Base-by-base conservation (phyloP, 805 yeast genomes). In the Metschnikowia kofuensis region DNA sequence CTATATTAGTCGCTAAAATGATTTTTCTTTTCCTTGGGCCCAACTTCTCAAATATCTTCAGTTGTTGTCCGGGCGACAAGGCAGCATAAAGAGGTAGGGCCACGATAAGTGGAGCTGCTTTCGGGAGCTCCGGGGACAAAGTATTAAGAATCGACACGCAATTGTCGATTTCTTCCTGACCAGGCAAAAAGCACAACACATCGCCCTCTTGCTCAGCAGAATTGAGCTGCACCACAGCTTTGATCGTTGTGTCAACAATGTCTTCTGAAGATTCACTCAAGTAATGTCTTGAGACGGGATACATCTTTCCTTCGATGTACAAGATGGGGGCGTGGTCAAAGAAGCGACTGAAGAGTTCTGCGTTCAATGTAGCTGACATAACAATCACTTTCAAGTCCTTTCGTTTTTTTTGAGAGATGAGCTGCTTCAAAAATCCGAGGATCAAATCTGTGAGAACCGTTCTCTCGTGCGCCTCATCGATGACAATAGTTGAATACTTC, bases 381-480 rank as follows among this genome's bases (percentile, higher is more conserved):
- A 94, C 80, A 6, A 94, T 80, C 35, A 90, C 75, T 58, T 82
- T 78, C 55, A 94, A 76, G 51, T 79, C 78, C 38, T 78, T 78
- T 14, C 82, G 68, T 46, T 85, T 73, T 40, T 77, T 74, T 13
- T 67, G 55, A 0, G 59, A 46, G 10, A 86, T 59, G 35, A 94
- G 69, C 37, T 82, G 79, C 62, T 90, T 91, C 54, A 94, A 72
- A 60, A 94, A 87, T 2, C 98, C 99, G 72, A 94, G 75, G 15
- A 94, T 74, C 57, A 94, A 70, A 70, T 94, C 99, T 0, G 98
- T 90, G 42, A 91, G 69, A 1, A 94, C 86, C 0, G 98, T 92
- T 64, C 99, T 79, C 71, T 94, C 99, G 72, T 94, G 99, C 2
- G 98, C 99, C 72, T 94, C 99, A 74, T 94, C 99, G 43, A 94